Evolutionary conservation across 2,329 filamentous ascomycete species (phyloP).

Genomic region (Penicillium nordicum): DNA sequence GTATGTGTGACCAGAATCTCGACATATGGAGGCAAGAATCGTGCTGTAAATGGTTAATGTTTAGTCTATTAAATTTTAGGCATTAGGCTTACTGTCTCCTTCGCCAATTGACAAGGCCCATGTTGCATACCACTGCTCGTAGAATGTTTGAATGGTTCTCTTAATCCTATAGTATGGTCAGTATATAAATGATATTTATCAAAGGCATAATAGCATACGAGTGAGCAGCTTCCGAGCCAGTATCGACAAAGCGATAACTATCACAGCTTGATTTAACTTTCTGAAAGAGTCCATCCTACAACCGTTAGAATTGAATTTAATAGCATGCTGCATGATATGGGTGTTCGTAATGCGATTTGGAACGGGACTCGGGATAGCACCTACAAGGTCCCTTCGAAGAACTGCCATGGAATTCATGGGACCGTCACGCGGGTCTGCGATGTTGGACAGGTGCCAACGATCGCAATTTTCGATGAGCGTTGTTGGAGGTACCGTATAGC

Average conservation of each 20-base stretch:
- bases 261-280: slow-evolving; percentile 38
- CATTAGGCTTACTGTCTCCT: slow-evolving; percentile 45
- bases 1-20: slow-evolving; percentile 72
- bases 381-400: slow-evolving; percentile 62
- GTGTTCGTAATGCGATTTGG: background rate
- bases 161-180: slow-evolving; percentile 44
- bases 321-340: background rate
- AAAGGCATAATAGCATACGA: slow-evolving; percentile 24
- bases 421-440: slow-evolving; percentile 65
- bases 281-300: slow-evolving; percentile 33
- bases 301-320: background rate
- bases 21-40: slow-evolving; percentile 64
- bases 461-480: slow-evolving; percentile 65
- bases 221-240: slow-evolving; percentile 33
- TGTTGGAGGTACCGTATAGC: slow-evolving; percentile 65
- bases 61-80: background rate
- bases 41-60: slow-evolving; percentile 17
- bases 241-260: slow-evolving; percentile 31
- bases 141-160: slow-evolving; percentile 62
- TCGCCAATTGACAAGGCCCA: slow-evolving; percentile 59
- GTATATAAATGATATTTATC: background rate
- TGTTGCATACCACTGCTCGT: slow-evolving; percentile 61
- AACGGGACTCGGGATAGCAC: slow-evolving; percentile 13
- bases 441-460: slow-evolving; percentile 62
- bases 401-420: slow-evolving; percentile 70